phyloP scores from a whole-genome alignment of 2,329 filamentous ascomycete species.

The Elsinoe fawcettii region DNA sequence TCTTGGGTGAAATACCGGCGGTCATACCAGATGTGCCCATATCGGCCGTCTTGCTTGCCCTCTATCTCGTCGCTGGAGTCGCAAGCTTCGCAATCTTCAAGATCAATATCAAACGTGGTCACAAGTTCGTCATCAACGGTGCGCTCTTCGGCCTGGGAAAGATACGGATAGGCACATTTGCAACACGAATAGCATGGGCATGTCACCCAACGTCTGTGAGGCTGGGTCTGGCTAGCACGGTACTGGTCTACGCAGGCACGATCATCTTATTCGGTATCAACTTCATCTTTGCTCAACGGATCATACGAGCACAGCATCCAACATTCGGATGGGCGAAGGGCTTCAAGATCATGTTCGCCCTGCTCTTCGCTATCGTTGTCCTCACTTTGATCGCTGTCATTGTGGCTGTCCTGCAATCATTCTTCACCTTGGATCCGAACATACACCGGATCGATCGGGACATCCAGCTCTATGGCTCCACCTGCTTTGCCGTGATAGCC shows the following conservation, averaged over 20 bases:
- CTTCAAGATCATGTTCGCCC: conserved; percentile 47
- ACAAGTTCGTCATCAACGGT: conserved; percentile 54
- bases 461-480: conserved; percentile 56
- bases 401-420: conserved; percentile 53
- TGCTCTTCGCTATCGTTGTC: conserved; percentile 52
- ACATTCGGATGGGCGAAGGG: conserved; percentile 58
- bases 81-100: conserved; percentile 53
- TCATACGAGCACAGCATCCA: conserved; percentile 67
- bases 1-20: conserved; percentile 52
- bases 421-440: conserved; percentile 54
- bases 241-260: conserved; percentile 68
- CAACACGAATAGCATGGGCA: conserved; percentile 52
- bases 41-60: conserved; percentile 52
- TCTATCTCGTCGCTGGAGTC: conserved; percentile 49
- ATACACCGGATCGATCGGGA: conserved; percentile 48
- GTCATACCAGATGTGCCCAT: conserved; percentile 56
- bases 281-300: conserved; percentile 65
- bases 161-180: conserved; percentile 39
- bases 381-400: conserved; percentile 60
- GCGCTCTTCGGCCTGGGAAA: conserved; percentile 49
- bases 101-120: conserved; percentile 43
- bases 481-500: conserved; percentile 56
- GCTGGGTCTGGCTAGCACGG: conserved; percentile 51
- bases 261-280: conserved; percentile 71
- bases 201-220: conserved; percentile 34